These are phyloP conservation scores for Boletus reticuloceps DNA, from an alignment of 768 basidiomycete genomes.

Conservation along the genomic window DNA sequence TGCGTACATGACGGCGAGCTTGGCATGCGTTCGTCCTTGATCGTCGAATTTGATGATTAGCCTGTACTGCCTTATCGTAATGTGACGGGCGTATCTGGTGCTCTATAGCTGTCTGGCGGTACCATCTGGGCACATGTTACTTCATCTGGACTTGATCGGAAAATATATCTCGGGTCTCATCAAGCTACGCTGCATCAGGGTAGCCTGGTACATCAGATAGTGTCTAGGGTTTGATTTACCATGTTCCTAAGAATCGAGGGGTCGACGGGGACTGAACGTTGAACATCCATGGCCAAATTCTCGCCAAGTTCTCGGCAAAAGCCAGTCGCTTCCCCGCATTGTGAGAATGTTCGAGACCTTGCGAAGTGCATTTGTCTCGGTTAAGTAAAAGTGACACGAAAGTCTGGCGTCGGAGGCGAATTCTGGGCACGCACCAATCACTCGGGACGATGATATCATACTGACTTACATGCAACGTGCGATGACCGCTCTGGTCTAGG, in stretches of 20 bases:
- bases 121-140: not conserved
- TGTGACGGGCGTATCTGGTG: not conserved
- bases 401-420: conserved; percentile 1
- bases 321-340: not conserved
- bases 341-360: not conserved
- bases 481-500: not conserved
- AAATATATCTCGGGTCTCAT: not conserved
- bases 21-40: not conserved
- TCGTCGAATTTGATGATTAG: not conserved
- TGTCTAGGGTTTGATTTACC: not conserved
- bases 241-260: not conserved
- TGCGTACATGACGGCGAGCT: not conserved
- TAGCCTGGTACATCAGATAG: too few relatives aligned
- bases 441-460: not conserved
- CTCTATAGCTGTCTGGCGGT: not conserved
- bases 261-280: too few relatives aligned
- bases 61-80: not conserved
- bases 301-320: not conserved
- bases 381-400: not conserved
- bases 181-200: not conserved
- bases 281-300: too few relatives aligned
- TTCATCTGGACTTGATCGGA: not conserved
- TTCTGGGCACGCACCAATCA: not conserved
- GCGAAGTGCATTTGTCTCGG: not conserved
- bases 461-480: not conserved